These are phyloP conservation scores for Cicer cuneatum DNA, from an alignment of 306 rosid genomes.

Conservation along the genomic window DNA sequence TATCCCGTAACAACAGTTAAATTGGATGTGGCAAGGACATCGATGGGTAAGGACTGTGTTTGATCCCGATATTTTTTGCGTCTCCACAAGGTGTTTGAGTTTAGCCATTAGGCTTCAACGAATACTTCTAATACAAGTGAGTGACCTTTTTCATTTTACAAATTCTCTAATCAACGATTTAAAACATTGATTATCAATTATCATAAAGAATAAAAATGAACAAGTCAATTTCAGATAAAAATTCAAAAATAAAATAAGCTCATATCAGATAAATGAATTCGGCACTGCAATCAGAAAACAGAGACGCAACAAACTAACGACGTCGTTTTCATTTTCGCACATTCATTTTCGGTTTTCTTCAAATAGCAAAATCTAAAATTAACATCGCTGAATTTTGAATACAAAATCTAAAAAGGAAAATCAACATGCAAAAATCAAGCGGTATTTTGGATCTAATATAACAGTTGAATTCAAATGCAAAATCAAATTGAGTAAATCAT, in stretches of 20 bases:
- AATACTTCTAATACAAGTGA: neutral
- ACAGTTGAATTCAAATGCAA: conserved; percentile 21
- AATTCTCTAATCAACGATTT: neutral
- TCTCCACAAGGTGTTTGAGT: too few relatives aligned
- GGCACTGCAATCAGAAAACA: conserved; percentile 5
- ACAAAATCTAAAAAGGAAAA: neutral
- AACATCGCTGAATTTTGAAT: neutral
- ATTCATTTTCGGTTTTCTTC: neutral
- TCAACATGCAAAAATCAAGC: conserved; percentile 20
- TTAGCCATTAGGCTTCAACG: too few relatives aligned
- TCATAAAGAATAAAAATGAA: too few relatives aligned
- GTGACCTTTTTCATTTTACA: neutral
- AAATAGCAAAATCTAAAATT: conserved; percentile 4
- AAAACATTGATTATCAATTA: neutral
- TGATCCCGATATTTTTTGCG: too few relatives aligned
- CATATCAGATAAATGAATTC: too few relatives aligned
- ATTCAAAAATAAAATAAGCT: too few relatives aligned
- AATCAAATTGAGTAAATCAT: neutral
- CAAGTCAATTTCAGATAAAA: too few relatives aligned
- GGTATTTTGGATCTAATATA: conserved; percentile 30
- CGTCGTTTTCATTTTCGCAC: conserved; percentile 28
- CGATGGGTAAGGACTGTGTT: too few relatives aligned
- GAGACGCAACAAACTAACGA: conserved; percentile 19
- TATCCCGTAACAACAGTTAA: neutral
- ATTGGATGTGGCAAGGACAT: too few relatives aligned